Evolutionary conservation across 148 eudicot genomes (phyloP).

Genomic region (Chenopodium quinoa): DNA sequence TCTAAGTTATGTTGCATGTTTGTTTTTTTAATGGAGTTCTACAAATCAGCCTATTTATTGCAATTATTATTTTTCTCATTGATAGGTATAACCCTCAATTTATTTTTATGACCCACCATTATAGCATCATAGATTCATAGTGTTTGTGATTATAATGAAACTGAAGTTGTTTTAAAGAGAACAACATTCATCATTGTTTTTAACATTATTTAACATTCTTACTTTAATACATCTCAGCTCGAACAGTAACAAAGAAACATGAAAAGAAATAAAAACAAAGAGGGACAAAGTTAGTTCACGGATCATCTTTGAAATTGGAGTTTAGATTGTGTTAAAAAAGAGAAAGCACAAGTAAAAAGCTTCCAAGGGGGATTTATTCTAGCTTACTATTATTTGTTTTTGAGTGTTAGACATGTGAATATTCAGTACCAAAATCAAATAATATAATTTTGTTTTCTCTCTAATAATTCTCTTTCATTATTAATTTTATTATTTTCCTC

Average conservation of each 20-base stretch:
- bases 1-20: too few species aligned
- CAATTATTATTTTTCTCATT: too few species aligned
- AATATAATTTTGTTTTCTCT: not conserved
- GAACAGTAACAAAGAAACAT: not conserved
- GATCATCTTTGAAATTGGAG: conserved; percentile 28
- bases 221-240: too few species aligned
- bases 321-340: conserved; percentile 4
- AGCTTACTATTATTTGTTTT: not conserved
- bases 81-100: too few species aligned
- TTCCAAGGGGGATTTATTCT: conserved; percentile 10
- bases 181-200: not conserved
- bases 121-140: not conserved
- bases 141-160: too few species aligned
- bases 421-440: not conserved
- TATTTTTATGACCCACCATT: not conserved
- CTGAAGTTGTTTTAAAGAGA: not conserved
- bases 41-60: too few species aligned
- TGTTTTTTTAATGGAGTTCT: too few species aligned
- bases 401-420: conserved; percentile 21
- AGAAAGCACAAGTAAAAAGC: conserved; percentile 13
- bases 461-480: not conserved
- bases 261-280: not conserved
- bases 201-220: not conserved
- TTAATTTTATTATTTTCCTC: too few species aligned
- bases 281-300: conserved; percentile 17